Evolutionary conservation across 208 protist species (phyloP), one percentile per base, ranked within the genome.

Genomic region (Crithidia expoeki): DNA sequence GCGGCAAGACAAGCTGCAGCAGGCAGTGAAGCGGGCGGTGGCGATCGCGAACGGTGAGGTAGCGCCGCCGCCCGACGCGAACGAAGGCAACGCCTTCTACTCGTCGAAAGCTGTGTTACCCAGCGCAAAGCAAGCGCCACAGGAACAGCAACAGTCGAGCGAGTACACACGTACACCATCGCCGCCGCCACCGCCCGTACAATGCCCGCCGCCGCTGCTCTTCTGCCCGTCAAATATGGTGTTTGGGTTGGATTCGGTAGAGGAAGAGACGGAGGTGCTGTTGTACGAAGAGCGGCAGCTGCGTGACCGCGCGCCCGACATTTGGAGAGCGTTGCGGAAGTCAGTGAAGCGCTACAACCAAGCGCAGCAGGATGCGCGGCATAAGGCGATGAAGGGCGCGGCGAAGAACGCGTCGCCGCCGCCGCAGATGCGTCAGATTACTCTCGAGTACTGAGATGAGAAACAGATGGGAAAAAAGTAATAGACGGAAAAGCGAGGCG

Each of bases 321-420:
- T 88, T 23, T 85, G 83, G 80, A 65, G 74, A 16, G 69, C 79
- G 5, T 64, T 88, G 55, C 73, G 64, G 21, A 79, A 73, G 42
- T 75, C 76, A 4, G 76, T 78, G 46, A 75, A 83, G 34, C 70
- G 76, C 57, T 81, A 80, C 72, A 88, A 88, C 62, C 36, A 80
- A 33, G 49, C 49, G 1, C 50, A 74, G 51, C n/a, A 60, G 46
- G 56, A 58, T 21, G 32, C 33, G 27, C 55, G 60, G 46, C 62
- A 70, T 19, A 79, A 46, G 68, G 73, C 65, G 56, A 61, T 33
- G 30, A 68, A 67, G 74, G 28, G n/a, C 10, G 38, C n/a, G 19
- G 32, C 33, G 1, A 67, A 67, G 49, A 57, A n/a, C 23, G 30
- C 53, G 27, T 34, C 50, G 25, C 51, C 58, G 9, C 49, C 42